A percentile compares a stretch with the other conserved stretches of the same genome.
These are phyloP conservation scores for Paecilomyces dactylethromorphus DNA, from an alignment of 2,329 filamentous ascomycete genomes.

Conservation along the genomic window DNA sequence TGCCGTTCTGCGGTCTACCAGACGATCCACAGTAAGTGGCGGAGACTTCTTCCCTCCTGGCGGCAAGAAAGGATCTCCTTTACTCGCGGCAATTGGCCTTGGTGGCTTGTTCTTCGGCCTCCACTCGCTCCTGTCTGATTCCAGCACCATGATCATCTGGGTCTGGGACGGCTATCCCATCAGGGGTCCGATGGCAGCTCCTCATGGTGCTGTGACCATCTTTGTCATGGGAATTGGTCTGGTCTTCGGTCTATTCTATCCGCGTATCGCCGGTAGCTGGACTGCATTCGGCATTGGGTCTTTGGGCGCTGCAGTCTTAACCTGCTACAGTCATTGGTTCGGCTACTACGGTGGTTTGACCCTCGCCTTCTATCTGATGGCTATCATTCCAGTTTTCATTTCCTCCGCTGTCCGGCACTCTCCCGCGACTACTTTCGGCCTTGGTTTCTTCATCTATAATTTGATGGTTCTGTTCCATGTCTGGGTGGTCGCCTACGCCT, in stretches of 20 bases:
- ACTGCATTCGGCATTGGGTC: slow-evolving; percentile 71
- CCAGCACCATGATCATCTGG: slow-evolving; percentile 98
- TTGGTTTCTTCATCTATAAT: slow-evolving; percentile 89
- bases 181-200: slow-evolving; percentile 75
- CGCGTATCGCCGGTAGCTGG: slow-evolving; percentile 69
- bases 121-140: slow-evolving; percentile 90
- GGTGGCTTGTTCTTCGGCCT: slow-evolving; percentile 81
- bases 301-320: slow-evolving; percentile 71
- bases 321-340: slow-evolving; percentile 71
- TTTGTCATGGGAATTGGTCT: slow-evolving; percentile 80
- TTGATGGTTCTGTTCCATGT: slow-evolving; percentile 94
- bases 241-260: slow-evolving; percentile 66
- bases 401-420: slow-evolving; percentile 67
- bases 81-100: slow-evolving; percentile 69
- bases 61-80: slow-evolving; percentile 58
- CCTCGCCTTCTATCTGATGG: slow-evolving; percentile 74
- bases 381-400: slow-evolving; percentile 68
- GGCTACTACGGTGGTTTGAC: slow-evolving; percentile 80
- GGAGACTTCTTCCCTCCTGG: slow-evolving; percentile 45
- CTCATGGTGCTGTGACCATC: slow-evolving; percentile 84
- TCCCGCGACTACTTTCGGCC: slow-evolving; percentile 73
- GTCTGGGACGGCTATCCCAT: slow-evolving; percentile 95
- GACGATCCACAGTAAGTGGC: slow-evolving; percentile 50
- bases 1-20: slow-evolving; percentile 69
- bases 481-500: slow-evolving; percentile 97